Evolutionary conservation across 805 yeast genomes (phyloP), one percentile per base, ranked within the genome.

Genomic region (Candida adriatica): DNA sequence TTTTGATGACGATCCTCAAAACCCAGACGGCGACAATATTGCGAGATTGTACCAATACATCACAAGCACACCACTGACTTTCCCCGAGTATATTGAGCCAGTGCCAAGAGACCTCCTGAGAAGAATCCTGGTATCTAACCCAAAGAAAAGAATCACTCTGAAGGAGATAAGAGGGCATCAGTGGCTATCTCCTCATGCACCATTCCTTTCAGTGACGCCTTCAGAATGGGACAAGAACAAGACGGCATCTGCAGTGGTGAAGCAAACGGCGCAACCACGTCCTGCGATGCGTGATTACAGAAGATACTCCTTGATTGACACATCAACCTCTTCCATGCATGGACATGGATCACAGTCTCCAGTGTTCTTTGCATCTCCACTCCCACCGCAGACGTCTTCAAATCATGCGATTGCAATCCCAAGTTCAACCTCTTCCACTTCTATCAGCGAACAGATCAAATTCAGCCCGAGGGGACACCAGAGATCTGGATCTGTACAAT

Each of bases 11-110:
- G 98, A 92, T 56, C 92, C 95, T 14, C 80, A 82, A 33, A 92
- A 92, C 52, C 97, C 96, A 21, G 96, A 90, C 54, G 95, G 96
- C 31, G 83, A 88, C 35, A 94, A 92, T 58, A 90, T 92, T 51
- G 84, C 88, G 15, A 79, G 81, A 52, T 66, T 92, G 38, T 92
- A 92, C 61, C 84, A 80, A 51, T 92, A 92, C 61, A 92, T 92
- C 42, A 86, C 96, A 16, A 70, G 78, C 31, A 86, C 96, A 2
- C 85, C 95, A 4, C 66, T 92, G 48, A 92, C 96, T 4, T 92
- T 92, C 59, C 98, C 98, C 1, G 96, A 88, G 55, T 88, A 85
- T 53, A 75, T 92, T 34, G 79, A 78, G 25, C 94, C 96, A 3
- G 68, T 84, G 54, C 92, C 97, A 5, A 73, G 98, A 56, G 96